Evolutionary conservation across 2,329 filamentous ascomycete genomes (phyloP).

Genomic region (Alternaria longipes): DNA sequence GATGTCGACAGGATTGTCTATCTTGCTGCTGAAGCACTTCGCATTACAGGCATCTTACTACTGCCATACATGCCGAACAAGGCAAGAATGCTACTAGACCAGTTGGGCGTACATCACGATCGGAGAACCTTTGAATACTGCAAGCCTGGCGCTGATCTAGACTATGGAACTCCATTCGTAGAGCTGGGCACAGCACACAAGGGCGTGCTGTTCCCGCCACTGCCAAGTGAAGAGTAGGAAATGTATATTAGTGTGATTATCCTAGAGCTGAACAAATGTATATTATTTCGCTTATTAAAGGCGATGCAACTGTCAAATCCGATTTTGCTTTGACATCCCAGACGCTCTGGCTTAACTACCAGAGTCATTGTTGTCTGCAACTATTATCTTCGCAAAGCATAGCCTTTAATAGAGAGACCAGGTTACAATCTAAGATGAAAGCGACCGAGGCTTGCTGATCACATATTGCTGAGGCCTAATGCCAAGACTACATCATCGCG

Average conservation of each 20-base stretch:
- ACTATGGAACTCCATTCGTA: conserved; percentile 69
- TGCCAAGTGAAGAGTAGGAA: conserved; percentile 36
- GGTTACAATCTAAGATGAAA: not conserved
- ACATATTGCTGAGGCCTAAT: not conserved
- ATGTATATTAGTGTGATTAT: not conserved
- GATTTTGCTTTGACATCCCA: not conserved
- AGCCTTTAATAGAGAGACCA: not conserved
- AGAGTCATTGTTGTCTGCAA: not conserved
- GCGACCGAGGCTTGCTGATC: not conserved
- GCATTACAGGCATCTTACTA: conserved; percentile 82
- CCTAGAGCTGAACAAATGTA: not conserved
- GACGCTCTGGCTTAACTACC: not conserved
- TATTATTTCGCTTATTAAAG: not conserved
- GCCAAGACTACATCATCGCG: conserved; percentile 39
- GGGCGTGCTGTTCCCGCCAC: conserved; percentile 62
- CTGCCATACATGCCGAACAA: conserved; percentile 92
- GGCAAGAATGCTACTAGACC: conserved; percentile 74
- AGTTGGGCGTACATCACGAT: conserved; percentile 73
- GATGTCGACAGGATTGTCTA: conserved; percentile 66
- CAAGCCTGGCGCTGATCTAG: conserved; percentile 68
- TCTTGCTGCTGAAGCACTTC: conserved; percentile 76
- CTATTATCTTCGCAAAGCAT: no score
- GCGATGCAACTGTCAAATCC: not conserved
- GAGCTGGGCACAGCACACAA: conserved; percentile 54
- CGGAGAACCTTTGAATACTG: conserved; percentile 72